These are phyloP conservation scores for Globisporangium lucens DNA, from an alignment of 352 stramenopile species.

Conservation along the genomic window DNA sequence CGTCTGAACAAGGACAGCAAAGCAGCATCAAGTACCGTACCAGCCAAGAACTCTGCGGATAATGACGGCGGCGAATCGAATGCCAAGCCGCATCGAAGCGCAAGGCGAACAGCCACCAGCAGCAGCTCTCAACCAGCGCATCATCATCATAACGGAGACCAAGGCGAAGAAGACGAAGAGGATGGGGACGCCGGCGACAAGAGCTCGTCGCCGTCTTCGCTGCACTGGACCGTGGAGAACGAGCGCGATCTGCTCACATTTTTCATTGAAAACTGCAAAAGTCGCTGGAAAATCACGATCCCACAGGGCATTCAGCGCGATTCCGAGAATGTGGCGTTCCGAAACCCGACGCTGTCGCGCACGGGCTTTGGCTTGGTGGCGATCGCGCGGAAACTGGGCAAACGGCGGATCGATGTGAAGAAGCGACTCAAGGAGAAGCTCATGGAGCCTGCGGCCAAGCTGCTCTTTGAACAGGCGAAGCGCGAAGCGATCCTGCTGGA, in stretches of 20 bases:
- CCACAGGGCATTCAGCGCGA: slow-evolving; percentile 59
- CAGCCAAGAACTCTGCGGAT: not conserved
- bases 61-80: slow-evolving; percentile 13
- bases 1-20: slow-evolving; percentile 16
- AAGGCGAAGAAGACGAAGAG: not conserved
- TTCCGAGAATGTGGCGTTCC: slow-evolving; percentile 56
- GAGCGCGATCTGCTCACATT: slow-evolving; percentile 58
- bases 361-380: slow-evolving; percentile 59
- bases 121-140: not conserved
- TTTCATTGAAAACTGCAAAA: slow-evolving; percentile 68
- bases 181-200: not conserved
- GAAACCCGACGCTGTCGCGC: slow-evolving; percentile 54
- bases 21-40: slow-evolving; percentile 12
- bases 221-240: slow-evolving; percentile 52
- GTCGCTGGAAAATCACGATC: slow-evolving; percentile 56
- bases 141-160: not conserved
- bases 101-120: not conserved
- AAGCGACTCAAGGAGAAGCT: slow-evolving; percentile 73
- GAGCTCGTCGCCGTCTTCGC: not conserved
- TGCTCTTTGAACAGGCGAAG: slow-evolving; percentile 58
- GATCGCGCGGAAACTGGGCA: slow-evolving; percentile 59
- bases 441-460: slow-evolving; percentile 51
- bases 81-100: slow-evolving; percentile 13
- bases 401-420: slow-evolving; percentile 76
- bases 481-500: slow-evolving; percentile 35